Conservation (phyloP, 1,284 basidiomycete genomes). For the Boletus sp. region DNA sequence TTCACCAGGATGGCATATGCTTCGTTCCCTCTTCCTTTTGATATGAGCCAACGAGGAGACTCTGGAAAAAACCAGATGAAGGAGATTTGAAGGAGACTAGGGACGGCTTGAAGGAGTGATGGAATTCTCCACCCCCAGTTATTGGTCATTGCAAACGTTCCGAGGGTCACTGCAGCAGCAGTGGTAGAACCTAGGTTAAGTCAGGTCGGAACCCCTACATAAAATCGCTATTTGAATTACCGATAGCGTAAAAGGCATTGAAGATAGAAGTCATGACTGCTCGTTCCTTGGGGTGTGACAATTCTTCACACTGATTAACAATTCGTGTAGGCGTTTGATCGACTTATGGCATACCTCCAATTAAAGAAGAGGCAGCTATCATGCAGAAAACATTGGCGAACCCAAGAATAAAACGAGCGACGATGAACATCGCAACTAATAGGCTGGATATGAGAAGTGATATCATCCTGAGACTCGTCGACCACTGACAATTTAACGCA, state of each 20-base stretch:
- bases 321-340: neutral
- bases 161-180: conserved; percentile 43
- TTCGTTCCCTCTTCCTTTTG: no score
- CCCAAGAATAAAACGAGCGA: conserved; percentile 24
- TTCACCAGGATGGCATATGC: no score
- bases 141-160: conserved; percentile 51
- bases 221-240: no score
- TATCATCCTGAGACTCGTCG: no score
- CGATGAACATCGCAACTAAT: conserved; percentile 21
- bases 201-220: no score
- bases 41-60: no score
- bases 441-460: neutral
- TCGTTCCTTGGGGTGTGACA: conserved; percentile 27
- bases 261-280: no score
- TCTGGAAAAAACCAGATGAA: conserved; percentile 52
- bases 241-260: no score
- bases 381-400: conserved; percentile 9
- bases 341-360: conserved; percentile 16
- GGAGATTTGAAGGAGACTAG: conserved; percentile 52
- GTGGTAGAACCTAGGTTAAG: conserved; percentile 12
- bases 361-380: conserved; percentile 22
- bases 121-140: conserved; percentile 47
- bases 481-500: no score
- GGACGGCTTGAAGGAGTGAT: conserved; percentile 49
- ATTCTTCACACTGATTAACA: conserved; percentile 3